Base-by-base conservation (phyloP, 306 rosid genomes). In the Citrullus colocynthis region DNA sequence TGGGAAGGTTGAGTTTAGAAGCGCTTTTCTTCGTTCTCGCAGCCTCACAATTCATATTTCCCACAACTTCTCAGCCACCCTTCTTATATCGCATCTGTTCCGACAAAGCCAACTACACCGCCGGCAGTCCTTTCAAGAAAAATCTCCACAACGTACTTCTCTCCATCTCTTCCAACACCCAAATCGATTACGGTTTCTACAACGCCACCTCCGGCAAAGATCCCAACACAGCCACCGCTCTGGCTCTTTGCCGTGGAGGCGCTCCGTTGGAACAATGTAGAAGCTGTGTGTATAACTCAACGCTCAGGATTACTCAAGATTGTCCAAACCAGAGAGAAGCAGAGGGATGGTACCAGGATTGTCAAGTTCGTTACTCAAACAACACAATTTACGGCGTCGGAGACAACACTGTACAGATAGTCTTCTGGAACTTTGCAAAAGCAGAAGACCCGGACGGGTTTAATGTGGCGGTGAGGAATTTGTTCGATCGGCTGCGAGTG, bases 241-340 rank as follows among this genome's bases (percentile, higher is more conserved):
- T 65, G 7, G 73, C 73, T 20, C 73, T 65, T 39, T 65, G 73
- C 28, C 73, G 48, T 6, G 73, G 73, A 2, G 20, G 42, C n/a
- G 20, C 17, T 16, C 8, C 30, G 7, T n/a, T 36, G 13, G 45
- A 65, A 9, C 20, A 15, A 36, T 65, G 73, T 42, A 9, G 48
- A 20, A 37, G 15, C 6, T 65, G 73, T 39, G 42, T 65, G 30
- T 7, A 18, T 9, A 20, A 65, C 48, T 65, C 73, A 4, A 65
- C 49, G 9, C 24, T 9, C 0, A 37, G 41, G 44, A 65, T 65
- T 39, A 0, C 11, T 17, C 6, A 39, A 28, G 4, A 0, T 14
- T 84, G 87, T 71, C 80, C 76, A 7, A 9, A 63, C 16, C 36
- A 77, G 57, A 81, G 30, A 74, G 87, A 78, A 61, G 82, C 82